Percentiles rank a stretch among this genome's conserved stretches.
These are phyloP conservation scores for Hyaloscypha finlandica DNA, from an alignment of 495 filamentous ascomycete genomes.

Conservation along the genomic window DNA sequence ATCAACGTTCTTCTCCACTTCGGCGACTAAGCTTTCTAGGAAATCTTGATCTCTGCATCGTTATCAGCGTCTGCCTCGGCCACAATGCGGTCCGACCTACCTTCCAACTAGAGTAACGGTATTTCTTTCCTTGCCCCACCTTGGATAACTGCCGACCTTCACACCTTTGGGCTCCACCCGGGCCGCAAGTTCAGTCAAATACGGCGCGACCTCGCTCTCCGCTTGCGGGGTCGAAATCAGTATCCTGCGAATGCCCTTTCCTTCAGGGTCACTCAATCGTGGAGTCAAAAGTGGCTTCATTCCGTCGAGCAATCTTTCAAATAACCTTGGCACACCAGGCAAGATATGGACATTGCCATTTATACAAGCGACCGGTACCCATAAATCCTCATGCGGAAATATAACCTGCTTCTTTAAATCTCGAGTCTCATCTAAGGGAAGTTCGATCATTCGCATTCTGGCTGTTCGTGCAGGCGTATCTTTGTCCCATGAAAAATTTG, in stretches of 20 bases:
- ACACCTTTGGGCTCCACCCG: slow-evolving; percentile 71
- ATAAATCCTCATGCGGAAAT: slow-evolving; percentile 78
- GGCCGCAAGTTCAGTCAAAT: slow-evolving; percentile 74
- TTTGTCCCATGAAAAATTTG: slow-evolving; percentile 81
- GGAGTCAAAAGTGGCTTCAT: slow-evolving; percentile 70
- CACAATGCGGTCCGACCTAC: slow-evolving; percentile 25
- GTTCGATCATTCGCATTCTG: slow-evolving; percentile 83
- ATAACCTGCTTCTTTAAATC: slow-evolving; percentile 65
- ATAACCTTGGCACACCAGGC: slow-evolving; percentile 85
- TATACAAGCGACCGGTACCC: slow-evolving; percentile 86
- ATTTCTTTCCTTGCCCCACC: slow-evolving; percentile 86
- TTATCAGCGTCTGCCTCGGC: slow-evolving; percentile 14
- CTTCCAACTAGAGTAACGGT: slow-evolving; percentile 88
- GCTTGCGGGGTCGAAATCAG: slow-evolving; percentile 82
- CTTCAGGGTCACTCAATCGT: slow-evolving; percentile 73
- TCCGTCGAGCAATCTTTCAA: slow-evolving; percentile 73
- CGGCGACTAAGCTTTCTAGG: slow-evolving; percentile 51
- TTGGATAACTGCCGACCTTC: slow-evolving; percentile 96
- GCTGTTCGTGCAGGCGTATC: slow-evolving; percentile 77
- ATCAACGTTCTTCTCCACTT: slow-evolving; percentile 49
- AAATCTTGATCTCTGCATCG: slow-evolving; percentile 45
- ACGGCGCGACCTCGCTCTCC: slow-evolving; percentile 82
- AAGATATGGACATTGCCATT: slow-evolving; percentile 94
- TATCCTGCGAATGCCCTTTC: slow-evolving; percentile 74
- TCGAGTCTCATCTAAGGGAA: slow-evolving; percentile 70